A percentile compares a stretch with the other conserved stretches of the same genome.
Conservation (phyloP, 208 protist species). For the Acanthamoeba healyi region DNA sequence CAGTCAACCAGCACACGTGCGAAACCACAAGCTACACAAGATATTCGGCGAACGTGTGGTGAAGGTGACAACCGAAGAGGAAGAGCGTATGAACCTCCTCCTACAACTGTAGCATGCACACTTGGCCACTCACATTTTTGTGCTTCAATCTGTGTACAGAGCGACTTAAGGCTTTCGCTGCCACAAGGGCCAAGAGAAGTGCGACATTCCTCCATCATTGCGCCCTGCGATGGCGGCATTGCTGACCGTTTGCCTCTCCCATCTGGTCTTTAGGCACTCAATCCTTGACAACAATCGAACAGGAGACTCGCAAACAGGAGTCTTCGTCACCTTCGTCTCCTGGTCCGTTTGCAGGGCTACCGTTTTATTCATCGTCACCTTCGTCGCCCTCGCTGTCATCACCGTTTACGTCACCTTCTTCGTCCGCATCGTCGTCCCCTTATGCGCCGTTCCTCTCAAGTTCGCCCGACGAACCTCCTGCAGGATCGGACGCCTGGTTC, state of each 20-base stretch:
- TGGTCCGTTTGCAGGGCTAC: too few species aligned
- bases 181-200: neutral
- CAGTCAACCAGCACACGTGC: slow-evolving; percentile 43
- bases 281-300: neutral
- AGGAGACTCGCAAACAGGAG: neutral
- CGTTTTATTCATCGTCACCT: neutral
- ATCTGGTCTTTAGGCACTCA: neutral
- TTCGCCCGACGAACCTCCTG: too few species aligned
- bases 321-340: neutral
- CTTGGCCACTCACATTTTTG: too few species aligned
- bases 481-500: too few species aligned
- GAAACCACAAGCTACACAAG: slow-evolving; percentile 19
- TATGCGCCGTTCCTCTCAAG: neutral
- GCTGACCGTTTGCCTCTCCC: neutral
- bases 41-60: slow-evolving; percentile 43
- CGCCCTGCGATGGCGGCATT: too few species aligned
- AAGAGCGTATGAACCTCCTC: neutral
- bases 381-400: neutral
- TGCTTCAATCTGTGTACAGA: neutral
- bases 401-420: neutral
- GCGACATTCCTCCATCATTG: neutral
- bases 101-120: neutral
- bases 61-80: slow-evolving; percentile 22
- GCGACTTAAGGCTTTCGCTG: neutral
- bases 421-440: neutral